Conservation (phyloP, 768 basidiomycete species). For the Boletus rubescentipes region DNA sequence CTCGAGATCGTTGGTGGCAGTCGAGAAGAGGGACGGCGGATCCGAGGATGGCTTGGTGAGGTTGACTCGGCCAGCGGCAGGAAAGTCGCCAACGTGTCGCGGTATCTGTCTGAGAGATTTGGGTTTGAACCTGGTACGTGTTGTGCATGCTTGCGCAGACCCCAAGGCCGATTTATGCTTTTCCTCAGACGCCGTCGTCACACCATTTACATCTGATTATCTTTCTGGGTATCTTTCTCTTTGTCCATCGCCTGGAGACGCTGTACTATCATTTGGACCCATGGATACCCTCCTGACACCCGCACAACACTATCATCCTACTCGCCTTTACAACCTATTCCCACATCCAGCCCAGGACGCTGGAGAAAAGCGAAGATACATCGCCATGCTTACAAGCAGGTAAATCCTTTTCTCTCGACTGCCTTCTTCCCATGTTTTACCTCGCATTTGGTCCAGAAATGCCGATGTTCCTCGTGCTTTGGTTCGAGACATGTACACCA, state of each 20-base stretch:
- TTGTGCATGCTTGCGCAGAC: neutral
- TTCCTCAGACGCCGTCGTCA: conserved; percentile 61
- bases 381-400: conserved; percentile 72
- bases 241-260: conserved; percentile 68
- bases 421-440: neutral
- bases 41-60: conserved; percentile 81
- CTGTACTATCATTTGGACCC: conserved; percentile 76
- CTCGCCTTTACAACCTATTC: conserved; percentile 68
- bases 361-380: conserved; percentile 70
- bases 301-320: conserved; percentile 72
- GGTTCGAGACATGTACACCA: conserved; percentile 89
- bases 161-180: neutral
- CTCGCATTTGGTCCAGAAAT: conserved; percentile 47
- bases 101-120: conserved; percentile 77
- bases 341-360: conserved; percentile 83
- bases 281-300: conserved; percentile 78
- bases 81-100: conserved; percentile 62
- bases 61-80: conserved; percentile 68
- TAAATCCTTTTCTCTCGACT: conserved; percentile 26
- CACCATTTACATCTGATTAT: conserved; percentile 76
- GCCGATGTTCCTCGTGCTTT: conserved; percentile 82
- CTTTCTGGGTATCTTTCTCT: conserved; percentile 77
- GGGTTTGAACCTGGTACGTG: conserved; percentile 71
- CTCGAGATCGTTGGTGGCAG: conserved; percentile 78
- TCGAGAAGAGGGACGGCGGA: conserved; percentile 67